Conservation (phyloP, 805 yeast species). For the Metschnikowia peoriensis region DNA sequence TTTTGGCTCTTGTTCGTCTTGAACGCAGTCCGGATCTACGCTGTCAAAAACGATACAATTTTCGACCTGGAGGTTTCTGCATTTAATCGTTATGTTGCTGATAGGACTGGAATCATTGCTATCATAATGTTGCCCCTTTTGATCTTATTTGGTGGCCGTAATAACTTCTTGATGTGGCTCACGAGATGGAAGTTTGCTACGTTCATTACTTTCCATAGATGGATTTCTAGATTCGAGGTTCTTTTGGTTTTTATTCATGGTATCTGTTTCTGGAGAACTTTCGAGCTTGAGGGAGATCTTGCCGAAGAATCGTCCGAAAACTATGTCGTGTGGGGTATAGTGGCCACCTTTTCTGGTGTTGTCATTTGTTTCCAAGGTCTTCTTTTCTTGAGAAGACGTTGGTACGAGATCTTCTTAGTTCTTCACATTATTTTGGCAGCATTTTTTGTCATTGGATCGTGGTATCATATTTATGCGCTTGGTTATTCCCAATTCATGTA, state of each 20-base stretch:
- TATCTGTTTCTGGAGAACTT: conserved; percentile 9
- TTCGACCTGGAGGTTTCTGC: conserved; percentile 4
- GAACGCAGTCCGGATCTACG: conserved; percentile 10
- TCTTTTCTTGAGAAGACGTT: conserved; percentile 19
- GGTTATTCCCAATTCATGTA: conserved; percentile 37
- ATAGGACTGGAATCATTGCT: conserved; percentile 15
- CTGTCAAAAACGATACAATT: conserved; percentile 8
- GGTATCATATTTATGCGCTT: conserved; percentile 16
- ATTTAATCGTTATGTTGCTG: conserved; percentile 15
- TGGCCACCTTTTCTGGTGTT: conserved; percentile 12
- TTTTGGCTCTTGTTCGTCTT: conserved; percentile 16
- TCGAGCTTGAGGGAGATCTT: conserved; percentile 2
- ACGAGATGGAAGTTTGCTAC: conserved; percentile 19
- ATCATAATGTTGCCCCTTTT: conserved; percentile 14
- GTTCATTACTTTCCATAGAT: conserved; percentile 15
- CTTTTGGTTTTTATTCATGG: conserved; percentile 15
- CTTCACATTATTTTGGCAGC: conserved; percentile 24
- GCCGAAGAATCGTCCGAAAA: conserved; percentile 4
- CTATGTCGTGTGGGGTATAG: conserved; percentile 17
- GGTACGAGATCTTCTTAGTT: conserved; percentile 24
- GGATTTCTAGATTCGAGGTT: conserved; percentile 16
- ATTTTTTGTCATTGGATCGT: conserved; percentile 22
- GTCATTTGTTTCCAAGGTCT: conserved; percentile 17
- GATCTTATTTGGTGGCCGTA: conserved; percentile 18
- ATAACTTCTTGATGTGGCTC: conserved; percentile 18